These are phyloP conservation scores for Sporothrix phasma DNA, from an alignment of 2,329 filamentous ascomycete genomes.

Conservation along the genomic window DNA sequence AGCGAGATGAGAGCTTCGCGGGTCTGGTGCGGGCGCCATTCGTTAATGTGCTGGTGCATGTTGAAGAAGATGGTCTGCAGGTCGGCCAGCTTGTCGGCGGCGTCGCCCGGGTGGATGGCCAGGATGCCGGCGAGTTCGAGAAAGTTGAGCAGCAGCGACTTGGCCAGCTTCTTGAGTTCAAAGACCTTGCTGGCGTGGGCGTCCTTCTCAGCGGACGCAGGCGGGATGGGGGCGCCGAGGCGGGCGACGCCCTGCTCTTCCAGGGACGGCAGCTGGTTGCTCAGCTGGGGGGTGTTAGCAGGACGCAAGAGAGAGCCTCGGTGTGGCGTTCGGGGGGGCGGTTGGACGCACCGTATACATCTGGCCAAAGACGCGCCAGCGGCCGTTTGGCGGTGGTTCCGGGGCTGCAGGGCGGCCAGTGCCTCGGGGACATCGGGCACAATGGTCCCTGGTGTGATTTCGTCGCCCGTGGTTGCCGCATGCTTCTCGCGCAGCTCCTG, in stretches of 20 bases:
- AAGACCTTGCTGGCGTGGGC: constrained; percentile 52
- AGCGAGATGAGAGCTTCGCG: constrained; percentile 75
- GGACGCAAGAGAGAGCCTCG: no score
- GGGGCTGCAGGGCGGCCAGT: constrained; percentile 75
- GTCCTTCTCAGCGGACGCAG: constrained; percentile 29
- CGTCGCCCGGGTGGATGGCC: constrained; percentile 51
- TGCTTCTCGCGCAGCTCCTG: constrained; percentile 34
- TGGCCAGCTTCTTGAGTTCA: constrained; percentile 67
- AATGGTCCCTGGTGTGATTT: constrained; percentile 24
- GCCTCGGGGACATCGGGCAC: constrained; percentile 53
- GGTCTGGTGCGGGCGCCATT: constrained; percentile 89
- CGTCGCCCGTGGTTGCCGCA: constrained; percentile 25
- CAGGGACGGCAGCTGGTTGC: constrained; percentile 55
- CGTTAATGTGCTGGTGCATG: constrained; percentile 85
- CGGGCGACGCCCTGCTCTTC: constrained; percentile 61
- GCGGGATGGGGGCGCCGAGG: constrained; percentile 43
- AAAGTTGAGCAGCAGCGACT: constrained; percentile 80
- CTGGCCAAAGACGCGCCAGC: constrained; percentile 66
- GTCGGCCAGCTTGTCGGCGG: constrained; percentile 63
- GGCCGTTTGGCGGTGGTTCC: constrained; percentile 56
- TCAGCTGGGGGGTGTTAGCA: constrained; percentile 31
- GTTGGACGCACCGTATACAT: constrained; percentile 41
- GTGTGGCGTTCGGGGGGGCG: not conserved
- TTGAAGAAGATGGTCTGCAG: constrained; percentile 78
- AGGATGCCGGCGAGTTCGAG: constrained; percentile 71